These are phyloP conservation scores for Fusarium ambrosium DNA, from an alignment of 2,329 filamentous ascomycete species.

Conservation along the genomic window DNA sequence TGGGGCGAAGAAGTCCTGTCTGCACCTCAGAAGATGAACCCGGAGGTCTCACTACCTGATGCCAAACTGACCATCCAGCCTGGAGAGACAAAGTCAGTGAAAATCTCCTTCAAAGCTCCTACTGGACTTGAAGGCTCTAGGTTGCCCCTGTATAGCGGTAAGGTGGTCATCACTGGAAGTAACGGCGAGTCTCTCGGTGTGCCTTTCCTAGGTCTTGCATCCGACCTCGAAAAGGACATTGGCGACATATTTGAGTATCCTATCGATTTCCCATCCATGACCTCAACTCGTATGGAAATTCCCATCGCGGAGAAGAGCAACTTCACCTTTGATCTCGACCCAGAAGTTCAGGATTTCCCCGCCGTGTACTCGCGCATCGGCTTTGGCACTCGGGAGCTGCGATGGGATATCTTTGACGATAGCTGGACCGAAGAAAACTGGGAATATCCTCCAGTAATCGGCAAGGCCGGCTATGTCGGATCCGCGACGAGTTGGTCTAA, in stretches of 20 bases:
- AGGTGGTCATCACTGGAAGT: not conserved
- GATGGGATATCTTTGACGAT: constrained; percentile 1
- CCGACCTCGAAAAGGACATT: not conserved
- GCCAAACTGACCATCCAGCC: not conserved
- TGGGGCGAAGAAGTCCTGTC: not conserved
- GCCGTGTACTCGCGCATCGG: not conserved
- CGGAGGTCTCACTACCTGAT: not conserved
- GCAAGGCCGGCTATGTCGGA: not conserved
- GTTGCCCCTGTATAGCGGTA: not conserved
- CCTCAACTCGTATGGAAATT: not conserved
- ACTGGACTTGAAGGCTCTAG: not conserved
- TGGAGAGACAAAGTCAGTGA: not conserved
- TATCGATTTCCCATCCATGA: not conserved
- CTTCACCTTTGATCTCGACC: not conserved
- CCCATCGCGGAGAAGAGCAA: not conserved
- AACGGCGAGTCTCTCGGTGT: not conserved
- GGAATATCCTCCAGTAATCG: not conserved
- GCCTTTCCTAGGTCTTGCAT: not conserved
- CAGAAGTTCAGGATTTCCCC: not conserved
- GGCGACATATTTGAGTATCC: not conserved
- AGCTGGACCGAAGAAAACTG: not conserved
- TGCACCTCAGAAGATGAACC: not conserved
- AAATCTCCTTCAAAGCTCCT: constrained; percentile 3
- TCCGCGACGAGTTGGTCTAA: not conserved
- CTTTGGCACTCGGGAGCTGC: not conserved